Conservation (phyloP, 2,329 filamentous ascomycete genomes). For the Cercospora brassicicola region DNA sequence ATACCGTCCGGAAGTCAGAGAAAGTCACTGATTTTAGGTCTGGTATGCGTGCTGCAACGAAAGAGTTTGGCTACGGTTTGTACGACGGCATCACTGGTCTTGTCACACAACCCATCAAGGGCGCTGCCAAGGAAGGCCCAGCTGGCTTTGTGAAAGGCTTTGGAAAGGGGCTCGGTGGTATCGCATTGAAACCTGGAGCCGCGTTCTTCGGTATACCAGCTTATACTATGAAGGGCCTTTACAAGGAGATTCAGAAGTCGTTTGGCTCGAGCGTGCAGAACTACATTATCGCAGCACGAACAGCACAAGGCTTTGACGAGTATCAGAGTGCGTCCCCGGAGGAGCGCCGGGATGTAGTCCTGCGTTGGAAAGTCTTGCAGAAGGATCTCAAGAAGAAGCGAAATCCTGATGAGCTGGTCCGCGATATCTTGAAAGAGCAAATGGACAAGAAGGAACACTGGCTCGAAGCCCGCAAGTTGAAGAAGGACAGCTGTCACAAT, state of each 20-base stretch:
- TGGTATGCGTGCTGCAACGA: conserved; percentile 68
- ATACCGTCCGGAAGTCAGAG: conserved; percentile 73
- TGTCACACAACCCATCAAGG: conserved; percentile 69
- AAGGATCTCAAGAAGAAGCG: conserved; percentile 60
- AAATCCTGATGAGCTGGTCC: conserved; percentile 58
- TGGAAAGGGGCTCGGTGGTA: conserved; percentile 73
- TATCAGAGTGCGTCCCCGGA: conserved; percentile 54
- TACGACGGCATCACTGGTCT: conserved; percentile 76
- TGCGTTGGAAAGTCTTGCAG: conserved; percentile 63
- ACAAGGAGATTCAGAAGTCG: conserved; percentile 68
- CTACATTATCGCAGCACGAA: conserved; percentile 76
- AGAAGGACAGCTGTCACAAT: conserved; percentile 15
- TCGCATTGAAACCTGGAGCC: conserved; percentile 72
- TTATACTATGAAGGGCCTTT: conserved; percentile 75
- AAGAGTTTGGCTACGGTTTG: conserved; percentile 70
- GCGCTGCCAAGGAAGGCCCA: conserved; percentile 61
- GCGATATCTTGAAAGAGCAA: conserved; percentile 44
- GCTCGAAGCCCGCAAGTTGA: conserved; percentile 17
- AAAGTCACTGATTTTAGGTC: conserved; percentile 76
- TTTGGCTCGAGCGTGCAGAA: conserved; percentile 72
- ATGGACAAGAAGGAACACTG: conserved; percentile 34
- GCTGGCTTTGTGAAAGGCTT: conserved; percentile 73
- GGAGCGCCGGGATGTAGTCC: conserved; percentile 65
- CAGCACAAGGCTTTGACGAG: conserved; percentile 72
- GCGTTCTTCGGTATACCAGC: conserved; percentile 60